A percentile compares a stretch with the other conserved stretches of the same genome.
Evolutionary conservation across 164 flowering plant genomes (phyloP).

Genomic region (Nelumbo lutea): DNA sequence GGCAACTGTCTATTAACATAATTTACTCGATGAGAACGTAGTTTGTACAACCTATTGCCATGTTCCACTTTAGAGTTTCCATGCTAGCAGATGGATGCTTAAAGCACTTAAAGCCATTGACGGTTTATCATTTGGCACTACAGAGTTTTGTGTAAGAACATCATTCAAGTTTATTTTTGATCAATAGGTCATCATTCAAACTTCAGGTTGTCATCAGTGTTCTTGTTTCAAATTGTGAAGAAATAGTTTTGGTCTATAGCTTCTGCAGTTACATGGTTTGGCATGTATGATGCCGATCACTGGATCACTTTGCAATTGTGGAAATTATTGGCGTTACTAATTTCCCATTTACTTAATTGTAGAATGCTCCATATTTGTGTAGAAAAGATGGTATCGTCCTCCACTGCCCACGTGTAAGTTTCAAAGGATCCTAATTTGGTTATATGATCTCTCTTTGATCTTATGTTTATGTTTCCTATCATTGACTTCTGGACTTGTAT

Average conservation of each 20-base stretch:
- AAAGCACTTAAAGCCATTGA: neutral
- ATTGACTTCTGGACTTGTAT: neutral
- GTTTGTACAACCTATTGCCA: neutral
- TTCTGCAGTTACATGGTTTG: too few relatives aligned
- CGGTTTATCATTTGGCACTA: neutral
- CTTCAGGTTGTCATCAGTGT: neutral
- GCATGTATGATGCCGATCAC: neutral
- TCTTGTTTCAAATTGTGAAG: neutral
- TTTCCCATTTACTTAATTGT: slow-evolving; percentile 15
- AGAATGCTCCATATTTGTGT: slow-evolving; percentile 94
- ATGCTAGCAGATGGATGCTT: neutral
- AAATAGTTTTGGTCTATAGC: too few relatives aligned
- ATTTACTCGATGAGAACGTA: neutral
- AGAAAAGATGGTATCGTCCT: slow-evolving; percentile 86
- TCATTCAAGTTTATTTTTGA: too few relatives aligned
- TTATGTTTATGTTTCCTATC: slow-evolving; percentile 1
- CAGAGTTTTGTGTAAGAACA: neutral
- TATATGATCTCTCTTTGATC: neutral
- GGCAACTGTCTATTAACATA: neutral
- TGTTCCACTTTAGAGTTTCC: neutral
- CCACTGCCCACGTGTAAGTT: slow-evolving; percentile 72
- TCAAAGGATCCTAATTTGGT: slow-evolving; percentile 1
- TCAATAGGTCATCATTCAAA: neutral
- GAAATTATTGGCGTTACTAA: slow-evolving; percentile 1
- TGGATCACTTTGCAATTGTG: neutral